phyloP scores from a whole-genome alignment of 108 stramenopile genomes.

The Stephanodiscus triporus region DNA sequence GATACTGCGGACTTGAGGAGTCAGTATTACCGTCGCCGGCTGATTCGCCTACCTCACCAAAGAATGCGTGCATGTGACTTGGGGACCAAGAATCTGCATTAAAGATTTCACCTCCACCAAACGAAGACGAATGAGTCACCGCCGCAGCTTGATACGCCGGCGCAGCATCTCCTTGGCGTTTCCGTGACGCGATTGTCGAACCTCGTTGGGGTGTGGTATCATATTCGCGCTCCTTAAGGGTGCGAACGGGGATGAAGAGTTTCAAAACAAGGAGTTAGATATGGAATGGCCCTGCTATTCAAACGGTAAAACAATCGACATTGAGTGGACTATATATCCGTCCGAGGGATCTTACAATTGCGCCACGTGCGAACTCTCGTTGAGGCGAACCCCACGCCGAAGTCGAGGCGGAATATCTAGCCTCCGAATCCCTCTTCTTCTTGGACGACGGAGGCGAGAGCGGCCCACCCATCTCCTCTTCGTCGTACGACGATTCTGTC shows the following conservation, averaged over 20 bases:
- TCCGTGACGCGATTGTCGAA: constrained; percentile 3
- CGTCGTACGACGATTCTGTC: constrained; percentile 21
- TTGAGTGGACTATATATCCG: neutral
- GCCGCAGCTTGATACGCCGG: constrained; percentile 1
- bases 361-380: neutral
- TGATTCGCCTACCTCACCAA: constrained; percentile 26
- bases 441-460: constrained; percentile 41
- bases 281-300: neutral
- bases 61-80: constrained; percentile 24
- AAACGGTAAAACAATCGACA: neutral
- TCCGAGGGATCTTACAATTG: constrained; percentile 1
- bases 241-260: neutral
- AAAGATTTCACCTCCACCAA: constrained; percentile 5
- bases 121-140: neutral
- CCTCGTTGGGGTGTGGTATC: constrained; percentile 28
- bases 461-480: constrained; percentile 15
- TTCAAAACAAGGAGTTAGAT: neutral
- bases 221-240: neutral
- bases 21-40: constrained; percentile 8
- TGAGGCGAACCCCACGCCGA: constrained; percentile 22
- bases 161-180: neutral
- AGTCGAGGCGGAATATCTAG: neutral
- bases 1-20: neutral
- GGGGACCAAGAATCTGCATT: constrained; percentile 10
- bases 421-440: constrained; percentile 25